phyloP scores from a whole-genome alignment of 257 asterid species.

The Sherardia arvensis region DNA sequence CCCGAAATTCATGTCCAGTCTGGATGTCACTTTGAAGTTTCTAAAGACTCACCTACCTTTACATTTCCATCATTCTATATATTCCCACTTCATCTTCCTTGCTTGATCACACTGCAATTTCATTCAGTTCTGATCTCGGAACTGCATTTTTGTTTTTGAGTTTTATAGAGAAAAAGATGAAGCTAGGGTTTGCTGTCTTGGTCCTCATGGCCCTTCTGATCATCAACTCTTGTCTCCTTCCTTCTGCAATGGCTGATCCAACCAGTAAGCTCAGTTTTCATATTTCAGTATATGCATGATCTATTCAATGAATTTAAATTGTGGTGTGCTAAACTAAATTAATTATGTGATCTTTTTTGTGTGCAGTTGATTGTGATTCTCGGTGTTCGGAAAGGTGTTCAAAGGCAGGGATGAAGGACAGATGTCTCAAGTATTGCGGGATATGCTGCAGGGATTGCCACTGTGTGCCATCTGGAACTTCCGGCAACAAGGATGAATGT shows the following conservation, averaged over 20 bases:
- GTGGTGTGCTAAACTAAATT: too few species aligned
- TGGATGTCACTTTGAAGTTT: too few species aligned
- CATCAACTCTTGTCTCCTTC: constrained; percentile 28
- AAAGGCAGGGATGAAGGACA: constrained; percentile 42
- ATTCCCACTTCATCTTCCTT: too few species aligned
- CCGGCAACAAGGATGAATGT: constrained; percentile 56
- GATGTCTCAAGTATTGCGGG: constrained; percentile 53
- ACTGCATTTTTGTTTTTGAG: too few species aligned
- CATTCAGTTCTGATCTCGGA: too few species aligned
- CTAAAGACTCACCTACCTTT: too few species aligned
- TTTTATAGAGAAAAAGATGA: constrained; percentile 15
- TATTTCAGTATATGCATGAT: too few species aligned
- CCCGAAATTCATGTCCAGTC: too few species aligned
- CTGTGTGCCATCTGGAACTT: constrained; percentile 72
- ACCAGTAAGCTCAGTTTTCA: not conserved
- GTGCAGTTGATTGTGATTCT: constrained; percentile 27
- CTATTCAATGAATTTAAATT: too few species aligned
- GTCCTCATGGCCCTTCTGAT: constrained; percentile 31
- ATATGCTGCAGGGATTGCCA: constrained; percentile 52
- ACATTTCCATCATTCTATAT: too few species aligned
- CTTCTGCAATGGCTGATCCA: constrained; percentile 32
- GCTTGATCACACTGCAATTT: too few species aligned
- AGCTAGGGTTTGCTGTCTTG: constrained; percentile 14
- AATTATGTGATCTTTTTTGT: not conserved
- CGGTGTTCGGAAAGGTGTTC: constrained; percentile 45